Evolutionary conservation across 2,329 filamentous ascomycete species (phyloP).

Genomic region (Phialocephala sp.): DNA sequence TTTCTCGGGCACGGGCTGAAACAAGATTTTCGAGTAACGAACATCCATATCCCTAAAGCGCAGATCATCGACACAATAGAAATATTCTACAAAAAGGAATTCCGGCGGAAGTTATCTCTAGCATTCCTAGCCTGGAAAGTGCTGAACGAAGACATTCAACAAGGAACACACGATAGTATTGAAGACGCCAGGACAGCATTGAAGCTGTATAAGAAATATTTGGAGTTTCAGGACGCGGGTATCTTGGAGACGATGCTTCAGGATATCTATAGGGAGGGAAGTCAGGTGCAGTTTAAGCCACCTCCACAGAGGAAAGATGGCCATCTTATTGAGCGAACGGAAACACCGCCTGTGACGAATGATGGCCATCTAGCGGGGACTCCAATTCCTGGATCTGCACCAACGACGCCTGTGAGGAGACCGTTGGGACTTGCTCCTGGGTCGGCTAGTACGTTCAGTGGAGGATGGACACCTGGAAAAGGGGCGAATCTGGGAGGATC

Average conservation of each 20-base stretch:
- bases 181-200: constrained; percentile 93
- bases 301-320: constrained; percentile 55
- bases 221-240: constrained; percentile 86
- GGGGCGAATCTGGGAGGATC: constrained; percentile 40
- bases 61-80: constrained; percentile 96
- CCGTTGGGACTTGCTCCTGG: constrained; percentile 45
- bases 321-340: constrained; percentile 52
- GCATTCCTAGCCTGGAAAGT: constrained; percentile 92
- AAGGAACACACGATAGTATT: constrained; percentile 91
- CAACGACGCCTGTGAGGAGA: constrained; percentile 56
- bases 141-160: constrained; percentile 91
- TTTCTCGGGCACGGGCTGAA: constrained; percentile 94
- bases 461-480: constrained; percentile 54
- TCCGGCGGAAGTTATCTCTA: constrained; percentile 85
- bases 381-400: constrained; percentile 33
- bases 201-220: constrained; percentile 85
- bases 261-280: constrained; percentile 78
- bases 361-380: constrained; percentile 35
- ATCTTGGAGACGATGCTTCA: constrained; percentile 83
- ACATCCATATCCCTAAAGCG: constrained; percentile 88
- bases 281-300: constrained; percentile 62
- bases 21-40: constrained; percentile 97
- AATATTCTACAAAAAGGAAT: constrained; percentile 81
- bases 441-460: constrained; percentile 45
- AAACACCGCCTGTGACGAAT: constrained; percentile 57